A percentile compares a stretch with the other conserved stretches of the same genome.
Evolutionary conservation across 2,329 filamentous ascomycete species (phyloP).

Genomic region (Diaporthe humulicola): DNA sequence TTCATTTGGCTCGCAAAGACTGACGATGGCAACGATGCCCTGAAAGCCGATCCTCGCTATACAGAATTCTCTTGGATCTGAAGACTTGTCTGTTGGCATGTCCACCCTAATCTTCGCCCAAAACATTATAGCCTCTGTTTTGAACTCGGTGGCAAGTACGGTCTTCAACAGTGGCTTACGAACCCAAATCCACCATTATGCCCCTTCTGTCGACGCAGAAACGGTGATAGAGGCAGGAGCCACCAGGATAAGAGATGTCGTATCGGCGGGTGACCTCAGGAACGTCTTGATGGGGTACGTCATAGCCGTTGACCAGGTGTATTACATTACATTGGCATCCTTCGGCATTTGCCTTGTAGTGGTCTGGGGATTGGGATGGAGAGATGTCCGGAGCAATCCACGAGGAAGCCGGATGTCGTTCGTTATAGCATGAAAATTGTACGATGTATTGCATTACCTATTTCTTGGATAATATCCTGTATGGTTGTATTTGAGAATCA

Average conservation of each 20-base stretch:
- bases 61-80: not conserved
- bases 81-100: not conserved
- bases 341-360: not conserved
- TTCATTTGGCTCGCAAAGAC: not conserved
- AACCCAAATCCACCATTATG: not conserved
- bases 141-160: not conserved
- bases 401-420: not conserved
- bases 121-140: not conserved
- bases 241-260: not conserved
- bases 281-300: not conserved
- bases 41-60: not conserved
- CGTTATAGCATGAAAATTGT: not conserved
- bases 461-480: not conserved
- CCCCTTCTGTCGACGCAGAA: not conserved
- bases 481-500: not conserved
- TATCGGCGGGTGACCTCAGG: not conserved
- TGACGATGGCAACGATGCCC: not conserved
- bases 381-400: not conserved
- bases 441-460: not conserved
- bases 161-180: not conserved
- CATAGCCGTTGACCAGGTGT: not conserved
- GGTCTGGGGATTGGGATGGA: not conserved
- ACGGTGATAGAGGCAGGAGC: not conserved
- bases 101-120: conserved; percentile 8
- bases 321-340: conserved; percentile 8